Percentiles rank a stretch among this genome's conserved stretches.
Evolutionary conservation across 2,329 filamentous ascomycete genomes (phyloP).

Genomic region (Aciculosporium take): DNA sequence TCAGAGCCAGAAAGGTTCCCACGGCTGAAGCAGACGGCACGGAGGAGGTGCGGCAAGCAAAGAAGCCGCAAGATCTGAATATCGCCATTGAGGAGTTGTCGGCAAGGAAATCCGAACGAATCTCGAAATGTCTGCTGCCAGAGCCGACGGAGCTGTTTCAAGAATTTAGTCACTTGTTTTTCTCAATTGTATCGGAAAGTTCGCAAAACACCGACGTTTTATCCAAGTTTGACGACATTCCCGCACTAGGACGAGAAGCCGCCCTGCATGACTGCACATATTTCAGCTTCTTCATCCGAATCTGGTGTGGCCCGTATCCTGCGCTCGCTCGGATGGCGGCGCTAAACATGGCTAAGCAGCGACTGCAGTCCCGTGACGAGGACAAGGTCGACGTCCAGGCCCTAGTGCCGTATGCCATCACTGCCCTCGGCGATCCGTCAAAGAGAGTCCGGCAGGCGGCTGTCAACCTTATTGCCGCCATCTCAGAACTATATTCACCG

Average conservation of each 20-base stretch:
- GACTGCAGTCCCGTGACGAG: slow-evolving; percentile 37
- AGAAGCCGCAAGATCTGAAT: slow-evolving; percentile 24
- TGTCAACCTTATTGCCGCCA: slow-evolving; percentile 46
- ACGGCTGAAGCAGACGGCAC: slow-evolving; percentile 33
- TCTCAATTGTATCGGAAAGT: slow-evolving; percentile 34
- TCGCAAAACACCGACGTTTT: slow-evolving; percentile 25
- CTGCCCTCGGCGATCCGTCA: slow-evolving; percentile 60
- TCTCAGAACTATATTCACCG: slow-evolving; percentile 35
- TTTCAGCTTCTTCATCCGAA: slow-evolving; percentile 59
- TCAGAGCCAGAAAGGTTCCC: slow-evolving; percentile 43
- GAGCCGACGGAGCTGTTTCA: slow-evolving; percentile 38
- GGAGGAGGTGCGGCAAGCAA: slow-evolving; percentile 12
- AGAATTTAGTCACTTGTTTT: slow-evolving; percentile 44
- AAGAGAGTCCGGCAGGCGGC: slow-evolving; percentile 65
- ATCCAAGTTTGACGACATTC: slow-evolving; percentile 36
- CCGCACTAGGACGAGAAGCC: slow-evolving; percentile 37
- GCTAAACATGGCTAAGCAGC: slow-evolving; percentile 47
- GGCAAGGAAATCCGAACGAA: slow-evolving; percentile 17
- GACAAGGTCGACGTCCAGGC: slow-evolving; percentile 55
- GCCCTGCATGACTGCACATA: slow-evolving; percentile 51
- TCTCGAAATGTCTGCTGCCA: slow-evolving; percentile 38
- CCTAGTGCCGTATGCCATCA: slow-evolving; percentile 67
- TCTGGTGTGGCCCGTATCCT: slow-evolving; percentile 61
- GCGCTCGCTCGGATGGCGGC: slow-evolving; percentile 55
- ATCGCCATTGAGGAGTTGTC: slow-evolving; percentile 25